phyloP scores from a whole-genome alignment of 139 green algal genomes.

The Diplosphaera chodatii region DNA sequence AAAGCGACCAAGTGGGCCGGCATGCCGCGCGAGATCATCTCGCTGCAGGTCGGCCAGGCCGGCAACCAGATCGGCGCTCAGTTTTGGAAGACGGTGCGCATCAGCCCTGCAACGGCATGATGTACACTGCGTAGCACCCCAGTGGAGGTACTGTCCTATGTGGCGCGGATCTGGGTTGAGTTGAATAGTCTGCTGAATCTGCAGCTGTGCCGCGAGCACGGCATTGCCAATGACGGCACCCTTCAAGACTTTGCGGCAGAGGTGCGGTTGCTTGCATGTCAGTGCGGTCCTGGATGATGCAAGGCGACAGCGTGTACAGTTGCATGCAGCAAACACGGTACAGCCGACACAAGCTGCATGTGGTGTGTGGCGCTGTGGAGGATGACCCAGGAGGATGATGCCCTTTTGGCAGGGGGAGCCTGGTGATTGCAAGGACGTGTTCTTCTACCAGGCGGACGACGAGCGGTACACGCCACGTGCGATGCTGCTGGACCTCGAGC shows the following conservation, averaged over 20 bases:
- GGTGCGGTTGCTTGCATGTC: slow-evolving; percentile 16
- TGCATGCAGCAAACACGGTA: too few relatives aligned
- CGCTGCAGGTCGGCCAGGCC: slow-evolving; percentile 95
- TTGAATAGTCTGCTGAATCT: neutral
- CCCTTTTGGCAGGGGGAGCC: too few relatives aligned
- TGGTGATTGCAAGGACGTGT: slow-evolving; percentile 97
- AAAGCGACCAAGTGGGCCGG: neutral
- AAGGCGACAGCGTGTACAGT: too few relatives aligned
- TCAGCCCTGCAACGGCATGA: too few relatives aligned
- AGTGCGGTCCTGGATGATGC: too few relatives aligned
- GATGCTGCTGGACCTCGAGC: slow-evolving; percentile 95
- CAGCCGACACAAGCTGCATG: too few relatives aligned
- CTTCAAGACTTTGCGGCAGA: slow-evolving; percentile 83
- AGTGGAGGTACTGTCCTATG: too few relatives aligned
- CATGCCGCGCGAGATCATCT: slow-evolving; percentile 98
- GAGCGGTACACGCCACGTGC: slow-evolving; percentile 96
- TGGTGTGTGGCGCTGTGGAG: too few relatives aligned
- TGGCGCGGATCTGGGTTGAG: too few relatives aligned
- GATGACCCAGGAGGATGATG: too few relatives aligned
- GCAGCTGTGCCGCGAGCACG: slow-evolving; percentile 93
- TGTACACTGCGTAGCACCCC: too few relatives aligned
- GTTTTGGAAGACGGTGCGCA: slow-evolving; percentile 82
- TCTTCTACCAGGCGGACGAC: slow-evolving; percentile 99
- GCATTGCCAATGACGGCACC: slow-evolving; percentile 94
- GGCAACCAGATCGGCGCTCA: slow-evolving; percentile 97